phyloP scores from a whole-genome alignment of 352 stramenopile species.

The Phytopythium oedochilum region DNA sequence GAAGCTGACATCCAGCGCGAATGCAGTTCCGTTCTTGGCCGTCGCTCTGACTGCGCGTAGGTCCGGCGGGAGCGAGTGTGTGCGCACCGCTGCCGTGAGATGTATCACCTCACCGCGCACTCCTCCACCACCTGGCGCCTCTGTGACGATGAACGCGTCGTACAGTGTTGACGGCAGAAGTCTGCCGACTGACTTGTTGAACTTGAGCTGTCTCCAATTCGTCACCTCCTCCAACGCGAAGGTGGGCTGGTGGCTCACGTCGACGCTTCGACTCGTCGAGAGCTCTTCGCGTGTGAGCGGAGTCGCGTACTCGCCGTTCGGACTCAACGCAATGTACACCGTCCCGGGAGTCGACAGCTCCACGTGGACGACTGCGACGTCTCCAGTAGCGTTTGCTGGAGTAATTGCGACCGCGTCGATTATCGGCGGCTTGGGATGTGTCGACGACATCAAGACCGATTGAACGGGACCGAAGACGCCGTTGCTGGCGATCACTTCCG shows the following conservation, averaged over 20 bases:
- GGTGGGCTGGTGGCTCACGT: conserved; percentile 4
- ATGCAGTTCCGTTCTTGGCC: conserved; percentile 35
- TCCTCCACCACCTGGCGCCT: conserved; percentile 40
- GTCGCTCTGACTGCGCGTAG: conserved; percentile 17
- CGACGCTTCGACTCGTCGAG: conserved; percentile 18
- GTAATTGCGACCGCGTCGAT: conserved; percentile 14
- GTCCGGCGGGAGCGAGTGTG: conserved; percentile 49
- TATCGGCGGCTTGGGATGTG: conserved; percentile 40
- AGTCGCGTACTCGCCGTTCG: conserved; percentile 9
- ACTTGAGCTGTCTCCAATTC: conserved; percentile 18
- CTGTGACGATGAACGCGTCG: conserved; percentile 48
- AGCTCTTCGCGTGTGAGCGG: conserved; percentile 19
- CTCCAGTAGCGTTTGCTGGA: conserved; percentile 32
- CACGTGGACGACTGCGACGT: conserved; percentile 23
- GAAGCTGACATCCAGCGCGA: conserved; percentile 34
- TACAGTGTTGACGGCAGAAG: conserved; percentile 53
- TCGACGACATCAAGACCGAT: conserved; percentile 51
- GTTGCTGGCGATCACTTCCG: conserved; percentile 72
- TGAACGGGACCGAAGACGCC: conserved; percentile 71
- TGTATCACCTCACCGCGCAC: conserved; percentile 43
- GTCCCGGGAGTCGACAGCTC: conserved; percentile 32
- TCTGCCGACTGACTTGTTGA: conserved; percentile 18
- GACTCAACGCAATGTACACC: conserved; percentile 47
- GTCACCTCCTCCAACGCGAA: conserved; percentile 24
- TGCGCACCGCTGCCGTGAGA: conserved; percentile 26